These are phyloP conservation scores for Acmispon strigosus DNA, from an alignment of 306 rosid genomes.

Conservation along the genomic window DNA sequence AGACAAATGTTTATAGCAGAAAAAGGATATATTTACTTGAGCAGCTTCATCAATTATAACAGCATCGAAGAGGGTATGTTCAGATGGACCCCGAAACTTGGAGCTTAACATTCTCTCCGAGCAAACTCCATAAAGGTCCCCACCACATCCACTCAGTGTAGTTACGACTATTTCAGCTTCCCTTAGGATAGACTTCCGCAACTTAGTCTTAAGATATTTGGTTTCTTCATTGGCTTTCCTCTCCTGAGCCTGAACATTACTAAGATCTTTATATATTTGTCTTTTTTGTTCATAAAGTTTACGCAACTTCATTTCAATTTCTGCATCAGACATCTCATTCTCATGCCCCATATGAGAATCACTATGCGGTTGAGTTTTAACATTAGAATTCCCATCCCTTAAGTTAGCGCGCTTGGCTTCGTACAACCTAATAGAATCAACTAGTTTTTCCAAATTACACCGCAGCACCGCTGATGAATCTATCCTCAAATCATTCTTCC, in stretches of 20 bases:
- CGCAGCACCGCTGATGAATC: slow-evolving; percentile 54
- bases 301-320: slow-evolving; percentile 51
- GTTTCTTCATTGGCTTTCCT: slow-evolving; percentile 75
- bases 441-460: slow-evolving; percentile 70
- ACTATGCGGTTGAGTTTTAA: slow-evolving; percentile 34
- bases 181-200: slow-evolving; percentile 82
- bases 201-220: slow-evolving; percentile 54
- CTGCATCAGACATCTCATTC: slow-evolving; percentile 58
- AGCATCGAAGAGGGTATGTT: slow-evolving; percentile 82
- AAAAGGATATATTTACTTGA: slow-evolving; percentile 49
- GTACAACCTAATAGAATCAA: slow-evolving; percentile 64
- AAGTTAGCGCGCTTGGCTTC: slow-evolving; percentile 77
- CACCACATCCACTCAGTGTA: slow-evolving; percentile 93
- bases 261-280: slow-evolving; percentile 77
- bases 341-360: slow-evolving; percentile 38
- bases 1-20: slow-evolving; percentile 16
- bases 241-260: slow-evolving; percentile 67
- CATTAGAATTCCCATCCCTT: slow-evolving; percentile 51
- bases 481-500: slow-evolving; percentile 42
- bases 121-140: slow-evolving; percentile 85
- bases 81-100: slow-evolving; percentile 77
- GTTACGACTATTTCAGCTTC: slow-evolving; percentile 91
- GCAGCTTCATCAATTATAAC: slow-evolving; percentile 96
- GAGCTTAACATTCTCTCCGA: slow-evolving; percentile 65
- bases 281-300: slow-evolving; percentile 85